Conservation (phyloP, 306 rosid genomes). For the Castanea sativa region DNA sequence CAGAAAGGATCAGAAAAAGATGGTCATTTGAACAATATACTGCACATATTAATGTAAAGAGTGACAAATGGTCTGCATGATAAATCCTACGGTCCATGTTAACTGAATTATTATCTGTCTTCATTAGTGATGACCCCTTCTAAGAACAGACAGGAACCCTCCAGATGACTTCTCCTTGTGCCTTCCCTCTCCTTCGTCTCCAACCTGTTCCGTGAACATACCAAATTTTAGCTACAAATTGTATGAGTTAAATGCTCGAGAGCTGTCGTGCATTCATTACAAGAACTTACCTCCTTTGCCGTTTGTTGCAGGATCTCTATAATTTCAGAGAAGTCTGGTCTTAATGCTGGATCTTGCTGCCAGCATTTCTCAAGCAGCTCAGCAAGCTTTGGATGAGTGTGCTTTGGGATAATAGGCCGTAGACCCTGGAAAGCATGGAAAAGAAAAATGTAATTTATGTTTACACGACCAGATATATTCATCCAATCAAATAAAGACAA, state of each 20-base stretch:
- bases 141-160: constrained; percentile 61
- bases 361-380: constrained; percentile 84
- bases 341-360: constrained; percentile 77
- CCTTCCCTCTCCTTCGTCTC: constrained; percentile 64
- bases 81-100: constrained; percentile 32
- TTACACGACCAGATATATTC: neutral
- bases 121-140: constrained; percentile 62
- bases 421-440: constrained; percentile 54
- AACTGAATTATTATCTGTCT: constrained; percentile 11
- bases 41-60: constrained; percentile 41
- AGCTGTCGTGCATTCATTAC: neutral
- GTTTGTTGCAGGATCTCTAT: constrained; percentile 60
- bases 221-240: neutral
- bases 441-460: neutral
- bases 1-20: neutral
- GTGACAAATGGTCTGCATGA: constrained; percentile 17
- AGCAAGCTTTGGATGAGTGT: constrained; percentile 71
- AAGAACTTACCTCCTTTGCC: constrained; percentile 58
- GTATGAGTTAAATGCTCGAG: neutral
- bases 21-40: constrained; percentile 23
- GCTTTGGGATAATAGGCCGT: constrained; percentile 84
- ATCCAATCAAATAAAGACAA: constrained; percentile 2
- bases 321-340: constrained; percentile 81
- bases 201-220: constrained; percentile 41
- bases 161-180: constrained; percentile 55